Evolutionary conservation across 2,329 filamentous ascomycete species (phyloP).

Genomic region (Elsinoe fawcettii): DNA sequence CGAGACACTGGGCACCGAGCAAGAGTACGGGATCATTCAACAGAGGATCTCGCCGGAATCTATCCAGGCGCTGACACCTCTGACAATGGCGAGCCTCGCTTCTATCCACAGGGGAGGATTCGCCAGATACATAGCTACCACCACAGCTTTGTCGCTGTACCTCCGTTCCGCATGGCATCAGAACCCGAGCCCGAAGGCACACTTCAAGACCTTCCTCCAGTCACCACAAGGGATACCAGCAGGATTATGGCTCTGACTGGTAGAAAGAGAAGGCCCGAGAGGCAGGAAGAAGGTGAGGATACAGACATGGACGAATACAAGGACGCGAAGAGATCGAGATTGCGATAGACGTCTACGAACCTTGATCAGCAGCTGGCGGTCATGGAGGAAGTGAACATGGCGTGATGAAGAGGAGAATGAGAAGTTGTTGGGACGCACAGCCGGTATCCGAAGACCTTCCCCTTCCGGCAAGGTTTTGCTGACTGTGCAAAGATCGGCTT

Average conservation of each 20-base stretch:
- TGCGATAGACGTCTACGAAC: not conserved
- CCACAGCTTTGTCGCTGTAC: not conserved
- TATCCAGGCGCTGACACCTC: not conserved
- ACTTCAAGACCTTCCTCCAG: not conserved
- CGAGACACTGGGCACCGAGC: no score
- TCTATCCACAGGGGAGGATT: not conserved
- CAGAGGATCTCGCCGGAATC: not conserved
- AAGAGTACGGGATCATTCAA: no score
- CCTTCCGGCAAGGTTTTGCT: not conserved
- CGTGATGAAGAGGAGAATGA: not conserved
- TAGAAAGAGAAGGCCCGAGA: not conserved
- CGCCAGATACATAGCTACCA: not conserved
- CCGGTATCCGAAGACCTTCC: conserved; percentile 5
- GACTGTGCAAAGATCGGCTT: not conserved
- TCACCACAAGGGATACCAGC: not conserved
- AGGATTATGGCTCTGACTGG: not conserved
- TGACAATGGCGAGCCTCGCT: not conserved
- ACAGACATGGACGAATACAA: not conserved
- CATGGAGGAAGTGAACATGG: no score
- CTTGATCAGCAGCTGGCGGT: no score
- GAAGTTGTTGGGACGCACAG: not conserved
- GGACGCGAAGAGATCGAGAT: not conserved
- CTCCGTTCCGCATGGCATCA: not conserved
- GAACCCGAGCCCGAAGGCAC: not conserved
- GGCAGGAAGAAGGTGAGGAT: not conserved